Evolutionary conservation across 2,329 filamentous ascomycete species (phyloP), one percentile per base, ranked within the genome.

Genomic region (Penicillium sp.): DNA sequence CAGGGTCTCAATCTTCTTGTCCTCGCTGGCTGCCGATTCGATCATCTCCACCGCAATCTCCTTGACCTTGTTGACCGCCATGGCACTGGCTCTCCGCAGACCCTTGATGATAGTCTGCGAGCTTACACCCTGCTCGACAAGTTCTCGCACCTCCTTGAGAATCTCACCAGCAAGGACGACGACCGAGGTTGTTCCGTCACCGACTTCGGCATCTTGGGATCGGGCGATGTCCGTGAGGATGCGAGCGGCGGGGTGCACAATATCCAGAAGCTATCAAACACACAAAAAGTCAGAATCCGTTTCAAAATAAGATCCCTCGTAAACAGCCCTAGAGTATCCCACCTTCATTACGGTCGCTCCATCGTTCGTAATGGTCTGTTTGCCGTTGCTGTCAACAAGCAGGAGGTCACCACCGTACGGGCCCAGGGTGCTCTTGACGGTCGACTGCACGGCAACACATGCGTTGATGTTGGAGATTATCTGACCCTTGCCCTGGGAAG

Each of bases 271-370:
- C 88, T 93, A 63, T 42, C 42, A 20, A 31, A 41, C 28, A 34
- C 22, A 42, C 26, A 40, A 42, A 18, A 31, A 34, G 43, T 49
- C 26, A 51, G 42, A 22, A 46, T 42, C 31, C 31, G 20, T 16
- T 1, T 7, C 39, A n/a, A 51, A 16, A 40, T 9, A 3, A 28
- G 8, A 49, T 42, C 31, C 18, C 3, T 9, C 31, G 9, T 34
- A 34, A 8, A 34, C 8, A 18, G 14, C 9, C 14, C 8, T 34
- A 34, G 31, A 11, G 31, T 34, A 3, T 22, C 71, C 60, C 69
- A 89, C 87, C 84, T 96, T 97, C 93, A 98, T 98, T 52, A 97
- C 93, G 41, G 93, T 98, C 40, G 93, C 93, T 66, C 93, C 93
- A 75, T 98, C 93, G 74, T 98, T 98, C 62, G 93, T 98, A 68